A percentile compares a stretch with the other conserved stretches of the same genome.
These are phyloP conservation scores for Alternaria ventricosa DNA, from an alignment of 2,329 filamentous ascomycete species.

Conservation along the genomic window DNA sequence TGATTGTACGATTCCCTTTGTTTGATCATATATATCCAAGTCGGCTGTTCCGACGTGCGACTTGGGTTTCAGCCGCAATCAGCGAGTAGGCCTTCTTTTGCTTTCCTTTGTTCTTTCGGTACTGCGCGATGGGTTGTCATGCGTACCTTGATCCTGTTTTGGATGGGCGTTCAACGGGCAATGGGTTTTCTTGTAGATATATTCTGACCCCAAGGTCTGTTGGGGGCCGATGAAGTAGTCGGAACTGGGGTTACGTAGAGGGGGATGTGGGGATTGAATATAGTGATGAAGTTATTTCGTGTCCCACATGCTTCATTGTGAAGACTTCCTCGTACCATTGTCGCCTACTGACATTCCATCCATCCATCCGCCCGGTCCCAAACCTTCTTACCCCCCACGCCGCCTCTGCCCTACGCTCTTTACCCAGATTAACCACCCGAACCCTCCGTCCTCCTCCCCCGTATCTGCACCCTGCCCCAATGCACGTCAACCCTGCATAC, in stretches of 20 bases:
- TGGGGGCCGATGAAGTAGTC: not conserved
- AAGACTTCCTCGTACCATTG: too few relatives aligned
- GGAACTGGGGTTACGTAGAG: not conserved
- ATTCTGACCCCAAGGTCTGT: conserved; percentile 2
- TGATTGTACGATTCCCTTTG: conserved; percentile 43
- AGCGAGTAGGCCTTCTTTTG: conserved; percentile 6
- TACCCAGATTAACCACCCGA: not conserved
- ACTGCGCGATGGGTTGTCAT: not conserved
- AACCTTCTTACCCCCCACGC: not conserved
- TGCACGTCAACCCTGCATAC: not conserved
- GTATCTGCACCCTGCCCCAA: not conserved
- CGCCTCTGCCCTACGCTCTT: not conserved
- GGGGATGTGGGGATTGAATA: not conserved
- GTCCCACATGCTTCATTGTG: not conserved
- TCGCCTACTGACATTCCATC: too few relatives aligned
- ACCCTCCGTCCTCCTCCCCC: not conserved
- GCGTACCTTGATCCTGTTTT: conserved; percentile 1
- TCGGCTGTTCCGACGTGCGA: conserved; percentile 16
- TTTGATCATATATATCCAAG: conserved; percentile 19
- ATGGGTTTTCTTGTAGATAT: conserved; percentile 12
- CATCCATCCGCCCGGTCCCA: not conserved
- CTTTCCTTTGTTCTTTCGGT: conserved; percentile 5
- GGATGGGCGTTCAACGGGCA: conserved; percentile 9
- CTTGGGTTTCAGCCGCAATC: conserved; percentile 1
- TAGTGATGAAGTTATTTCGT: not conserved